Evolutionary conservation across 2,329 filamentous ascomycete genomes (phyloP), one percentile per base, ranked within the genome.

Genomic region (Penicillium sp.): DNA sequence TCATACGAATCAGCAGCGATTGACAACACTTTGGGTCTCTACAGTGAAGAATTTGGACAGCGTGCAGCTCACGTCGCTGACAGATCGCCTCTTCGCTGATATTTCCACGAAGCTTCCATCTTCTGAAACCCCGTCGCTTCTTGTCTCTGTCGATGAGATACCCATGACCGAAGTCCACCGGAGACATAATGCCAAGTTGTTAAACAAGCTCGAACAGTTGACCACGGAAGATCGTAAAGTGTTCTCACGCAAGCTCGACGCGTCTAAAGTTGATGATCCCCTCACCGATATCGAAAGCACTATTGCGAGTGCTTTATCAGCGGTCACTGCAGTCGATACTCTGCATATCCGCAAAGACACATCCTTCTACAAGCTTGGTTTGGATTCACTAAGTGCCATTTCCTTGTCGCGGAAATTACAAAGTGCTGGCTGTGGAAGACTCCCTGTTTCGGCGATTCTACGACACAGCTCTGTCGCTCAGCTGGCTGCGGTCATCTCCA

Each of bases 311-410:
- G 72, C 79, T 1, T 70, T 95, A 6, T 74, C 81, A 0, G 61
- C 76, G 5, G 72, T 79, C 0, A 75, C 86, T 1, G 65, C 72
- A 0, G 65, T 83, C 0, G 64, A 80, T 0, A 51, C 65, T 3
- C 60, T 67, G 1, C 70, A 76, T 0, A 76, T 95, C 34, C 74
- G 71, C 9, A 81, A 82, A 29, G 85, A 85, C 73, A 86, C 85
- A 0, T 90, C 90, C 0, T 87, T 96, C 54, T 85, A 87, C 50
- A 83, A 81, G n/a, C 70, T 95, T 2, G 92, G 92, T 0, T 70
- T 96, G 6, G 90, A 96, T 66, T 95, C 91, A 0, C 84, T 96
- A 24, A 88, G 86, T 7, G 89, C 89, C 0, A 95, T 96, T 57
- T 74, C 81, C 0, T 71, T 95, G 8, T 82, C 87, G 0, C 83